Base-by-base conservation (phyloP, 345 rosid species). In the Pistacia vera region DNA sequence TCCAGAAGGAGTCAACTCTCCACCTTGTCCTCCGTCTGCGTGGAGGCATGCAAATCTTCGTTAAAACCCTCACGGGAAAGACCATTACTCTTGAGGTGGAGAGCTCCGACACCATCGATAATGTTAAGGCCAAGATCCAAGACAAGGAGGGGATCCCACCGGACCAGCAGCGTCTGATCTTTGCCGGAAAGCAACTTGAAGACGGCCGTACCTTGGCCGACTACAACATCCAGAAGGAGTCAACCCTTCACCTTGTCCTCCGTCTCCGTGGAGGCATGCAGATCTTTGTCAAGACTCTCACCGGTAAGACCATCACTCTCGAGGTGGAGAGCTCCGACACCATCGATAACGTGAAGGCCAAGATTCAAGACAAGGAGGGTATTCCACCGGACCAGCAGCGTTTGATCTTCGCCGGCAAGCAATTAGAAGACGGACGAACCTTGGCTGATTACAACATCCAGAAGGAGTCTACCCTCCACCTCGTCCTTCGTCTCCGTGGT, bases 11-110 rank as follows among this genome's bases (percentile, higher is more conserved):
- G 13, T 73, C 76, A 0, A 73, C 76, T 4, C 76, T 72, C 11
- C 76, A 72, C 22, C 68, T 72, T 2, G 76, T 72, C 2, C 30
- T 72, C 0, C 5, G 76, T 13, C 68, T 72, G 2, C 76, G 76
- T 30, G 76, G 76, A 14, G 76, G 76, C 5, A 72, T 72, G 76
- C 76, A 72, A 44, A 72, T 72, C 46, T 72, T 72, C 18, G 76
- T 72, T 13, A 72, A 72, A 2, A 72, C 76, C 59, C 76, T 72
- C 0, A 62, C 76, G 0, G 76, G 76, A 2, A 72, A 72, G 68
- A 72, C 76, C 1, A 72, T 72, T 5, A 61, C 76, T 10, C 76
- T 72, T 2, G 76, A 72, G 46, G 76, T 72, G 11, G 76, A 72
- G 76, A 48, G 68, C 13, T 72, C 76, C 2, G 76, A 72, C 38